Evolutionary conservation across 2,329 filamentous ascomycete genomes (phyloP), one percentile per base, ranked within the genome.

Genomic region (Aspergillus calidoustus): DNA sequence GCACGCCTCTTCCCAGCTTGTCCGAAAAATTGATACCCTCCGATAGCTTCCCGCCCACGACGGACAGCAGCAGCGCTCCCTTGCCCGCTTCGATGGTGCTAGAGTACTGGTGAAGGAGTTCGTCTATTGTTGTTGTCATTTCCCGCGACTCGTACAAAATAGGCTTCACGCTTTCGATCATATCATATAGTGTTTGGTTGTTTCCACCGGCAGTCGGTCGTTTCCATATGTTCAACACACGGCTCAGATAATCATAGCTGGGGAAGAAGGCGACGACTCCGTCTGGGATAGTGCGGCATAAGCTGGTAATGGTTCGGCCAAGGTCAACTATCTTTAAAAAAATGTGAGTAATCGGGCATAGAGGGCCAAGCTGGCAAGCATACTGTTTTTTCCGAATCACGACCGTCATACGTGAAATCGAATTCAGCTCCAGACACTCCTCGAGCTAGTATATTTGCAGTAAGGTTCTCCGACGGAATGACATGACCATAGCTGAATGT

Each of bases 21-120:
- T 99, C 93, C 0, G 92, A 94, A 80, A 99, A 99, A 78, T 99
- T 99, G 80, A 99, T 99, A 66, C 95, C 95, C 78, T 99, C 95
- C 61, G 92, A 96, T 79, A 99, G 89, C 68, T 94, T 96, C 15
- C 95, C 95, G 58, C 94, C 94, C 3, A 99, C 90, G 3, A 99
- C 93, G 57, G 92, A 93, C 28, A 99, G 85, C 0, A 99, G 84
- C 0, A 98, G 80, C 0, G 91, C 94, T 0, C 93, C 93, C 52
- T 84, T 82, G 2, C 76, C 83, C 46, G 73, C 78, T 68, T 75
- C 82, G 43, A 98, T 89, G 3, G 89, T 87, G 25, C 84, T 77
- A 7, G 86, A 87, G 75, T 98, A 99, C 17, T 87, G 83, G 41
- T 85, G 80, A 3, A 99, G 85, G 0, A 93, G 83, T 6, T 90